phyloP scores from a whole-genome alignment of 805 yeast species.

The Jamesozyma rosinii region DNA sequence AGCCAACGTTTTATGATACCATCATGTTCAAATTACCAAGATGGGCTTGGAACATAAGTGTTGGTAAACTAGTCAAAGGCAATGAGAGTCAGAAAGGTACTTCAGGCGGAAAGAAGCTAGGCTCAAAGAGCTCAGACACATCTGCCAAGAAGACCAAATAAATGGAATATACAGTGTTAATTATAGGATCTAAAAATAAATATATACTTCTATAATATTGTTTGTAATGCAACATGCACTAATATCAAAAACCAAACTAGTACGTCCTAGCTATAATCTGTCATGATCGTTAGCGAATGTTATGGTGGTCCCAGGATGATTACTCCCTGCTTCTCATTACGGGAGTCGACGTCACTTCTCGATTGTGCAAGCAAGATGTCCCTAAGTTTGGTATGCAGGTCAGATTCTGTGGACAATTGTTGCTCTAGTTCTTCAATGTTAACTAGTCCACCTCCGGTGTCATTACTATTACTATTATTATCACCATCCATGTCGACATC shows the following conservation, averaged over 20 bases:
- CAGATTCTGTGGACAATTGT: slow-evolving; percentile 24
- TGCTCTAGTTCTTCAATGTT: slow-evolving; percentile 17
- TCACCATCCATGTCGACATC: background rate
- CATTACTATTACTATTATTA: background rate
- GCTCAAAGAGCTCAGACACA: background rate
- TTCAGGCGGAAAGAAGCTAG: background rate
- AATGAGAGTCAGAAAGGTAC: background rate
- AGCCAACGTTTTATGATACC: slow-evolving; percentile 44
- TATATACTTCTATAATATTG: background rate
- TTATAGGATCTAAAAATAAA: background rate
- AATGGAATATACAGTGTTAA: background rate
- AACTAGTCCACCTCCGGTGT: slow-evolving; percentile 10
- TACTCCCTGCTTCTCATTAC: slow-evolving; percentile 27
- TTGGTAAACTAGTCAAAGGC: slow-evolving; percentile 29
- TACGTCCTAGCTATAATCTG: too few species aligned
- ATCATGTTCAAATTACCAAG: slow-evolving; percentile 37
- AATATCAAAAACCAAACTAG: background rate
- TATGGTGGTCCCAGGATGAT: slow-evolving; percentile 27
- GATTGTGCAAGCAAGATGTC: slow-evolving; percentile 21
- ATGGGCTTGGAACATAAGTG: slow-evolving; percentile 36
- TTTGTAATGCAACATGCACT: background rate
- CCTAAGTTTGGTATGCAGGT: slow-evolving; percentile 24
- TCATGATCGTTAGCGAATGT: too few species aligned
- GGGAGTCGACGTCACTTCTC: slow-evolving; percentile 21
- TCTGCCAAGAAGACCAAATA: background rate